Evolutionary conservation across 2,329 filamentous ascomycete genomes (phyloP).

Genomic region (Zymoseptoria pseudotritici): DNA sequence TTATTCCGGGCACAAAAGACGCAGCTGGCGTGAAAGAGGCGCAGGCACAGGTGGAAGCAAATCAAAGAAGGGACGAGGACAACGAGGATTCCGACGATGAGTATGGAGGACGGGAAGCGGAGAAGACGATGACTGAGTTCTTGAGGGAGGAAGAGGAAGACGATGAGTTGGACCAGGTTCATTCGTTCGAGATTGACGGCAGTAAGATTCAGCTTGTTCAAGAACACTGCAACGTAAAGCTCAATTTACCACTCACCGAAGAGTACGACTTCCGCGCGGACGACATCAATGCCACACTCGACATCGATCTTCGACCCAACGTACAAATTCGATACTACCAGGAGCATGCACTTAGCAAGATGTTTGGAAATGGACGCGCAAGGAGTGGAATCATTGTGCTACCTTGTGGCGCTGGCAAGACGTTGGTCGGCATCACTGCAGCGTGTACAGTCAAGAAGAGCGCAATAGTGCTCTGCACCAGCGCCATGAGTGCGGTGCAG

Average conservation of each 20-base stretch:
- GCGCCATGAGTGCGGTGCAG: conserved; percentile 94
- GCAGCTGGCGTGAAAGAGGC: conserved; percentile 81
- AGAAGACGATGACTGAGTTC: conserved; percentile 59
- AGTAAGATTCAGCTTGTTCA: conserved; percentile 78
- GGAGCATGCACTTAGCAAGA: conserved; percentile 95
- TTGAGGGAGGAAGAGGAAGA: conserved; percentile 69
- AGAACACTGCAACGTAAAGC: conserved; percentile 71
- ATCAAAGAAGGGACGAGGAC: conserved; percentile 41
- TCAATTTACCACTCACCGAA: conserved; percentile 82
- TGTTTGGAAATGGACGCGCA: conserved; percentile 97
- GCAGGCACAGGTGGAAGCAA: conserved; percentile 38
- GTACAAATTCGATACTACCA: conserved; percentile 92
- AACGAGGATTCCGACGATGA: conserved; percentile 48
- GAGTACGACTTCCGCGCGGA: conserved; percentile 98
- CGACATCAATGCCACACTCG: conserved; percentile 76
- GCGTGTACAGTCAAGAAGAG: conserved; percentile 98
- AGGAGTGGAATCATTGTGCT: conserved; percentile 97
- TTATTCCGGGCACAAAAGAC: conserved; percentile 91
- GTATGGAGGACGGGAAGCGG: conserved; percentile 41
- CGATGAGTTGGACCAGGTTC: conserved; percentile 78
- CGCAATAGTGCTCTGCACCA: conserved; percentile 89
- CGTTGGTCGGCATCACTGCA: conserved; percentile 93
- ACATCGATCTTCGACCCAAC: conserved; percentile 84
- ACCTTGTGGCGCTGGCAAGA: conserved; percentile 95
- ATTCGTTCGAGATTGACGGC: conserved; percentile 85